Evolutionary conservation across 2,329 filamentous ascomycete genomes (phyloP).

Genomic region (Pseudogymnoascus sp.): DNA sequence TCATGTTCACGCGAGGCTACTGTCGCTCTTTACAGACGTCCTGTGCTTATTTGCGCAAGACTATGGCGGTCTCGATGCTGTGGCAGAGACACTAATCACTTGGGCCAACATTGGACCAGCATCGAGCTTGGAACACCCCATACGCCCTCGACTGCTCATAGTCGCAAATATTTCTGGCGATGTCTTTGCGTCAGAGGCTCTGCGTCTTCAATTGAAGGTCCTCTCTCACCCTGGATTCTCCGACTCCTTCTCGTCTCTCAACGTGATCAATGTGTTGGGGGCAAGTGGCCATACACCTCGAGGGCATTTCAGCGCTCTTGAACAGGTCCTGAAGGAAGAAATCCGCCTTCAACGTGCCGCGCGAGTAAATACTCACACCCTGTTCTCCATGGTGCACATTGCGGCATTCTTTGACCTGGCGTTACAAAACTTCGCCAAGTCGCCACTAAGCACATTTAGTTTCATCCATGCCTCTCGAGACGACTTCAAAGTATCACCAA

Average conservation of each 20-base stretch:
- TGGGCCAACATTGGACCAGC: conserved; percentile 18
- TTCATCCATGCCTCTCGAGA: conserved; percentile 17
- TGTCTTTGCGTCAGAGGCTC: conserved; percentile 13
- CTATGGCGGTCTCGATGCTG: conserved; percentile 17
- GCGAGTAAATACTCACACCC: conserved; percentile 13
- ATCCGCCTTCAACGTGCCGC: conserved; percentile 12
- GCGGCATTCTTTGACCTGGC: conserved; percentile 18
- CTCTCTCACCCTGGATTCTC: conserved; percentile 15
- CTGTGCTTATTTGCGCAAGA: conserved; percentile 24
- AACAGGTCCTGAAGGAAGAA: conserved; percentile 15
- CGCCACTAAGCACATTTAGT: conserved; percentile 15
- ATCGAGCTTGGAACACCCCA: conserved; percentile 16
- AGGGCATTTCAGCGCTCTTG: conserved; percentile 13
- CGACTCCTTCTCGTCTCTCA: conserved; percentile 17
- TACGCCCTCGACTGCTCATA: conserved; percentile 17
- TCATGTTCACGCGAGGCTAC: conserved; percentile 16
- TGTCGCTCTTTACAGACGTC: conserved; percentile 22
- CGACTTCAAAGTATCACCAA: conserved; percentile 11
- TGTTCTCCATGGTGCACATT: conserved; percentile 19
- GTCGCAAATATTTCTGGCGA: conserved; percentile 14
- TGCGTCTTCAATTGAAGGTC: conserved; percentile 14
- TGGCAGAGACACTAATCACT: conserved; percentile 16
- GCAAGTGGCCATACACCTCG: not conserved
- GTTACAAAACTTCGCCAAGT: conserved; percentile 13
- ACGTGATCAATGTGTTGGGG: conserved; percentile 16